These are phyloP conservation scores for Rhizopogon rudus DNA, from an alignment of 768 basidiomycete species.

Conservation along the genomic window DNA sequence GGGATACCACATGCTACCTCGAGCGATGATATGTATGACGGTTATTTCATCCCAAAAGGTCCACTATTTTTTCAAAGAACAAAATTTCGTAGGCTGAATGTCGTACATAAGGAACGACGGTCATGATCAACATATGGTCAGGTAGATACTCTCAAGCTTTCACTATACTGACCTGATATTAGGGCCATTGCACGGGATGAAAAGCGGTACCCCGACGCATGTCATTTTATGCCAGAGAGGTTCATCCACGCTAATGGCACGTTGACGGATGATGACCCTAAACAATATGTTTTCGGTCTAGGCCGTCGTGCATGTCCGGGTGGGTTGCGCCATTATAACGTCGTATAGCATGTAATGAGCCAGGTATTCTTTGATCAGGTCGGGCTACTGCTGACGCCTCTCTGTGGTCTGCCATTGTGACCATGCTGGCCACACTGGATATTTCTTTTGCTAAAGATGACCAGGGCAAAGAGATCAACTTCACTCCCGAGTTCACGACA, in stretches of 20 bases:
- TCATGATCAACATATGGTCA: no score
- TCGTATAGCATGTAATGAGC: no score
- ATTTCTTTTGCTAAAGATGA: constrained; percentile 1
- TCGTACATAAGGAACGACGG: no score
- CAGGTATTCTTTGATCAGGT: background rate
- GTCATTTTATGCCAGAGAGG: no score
- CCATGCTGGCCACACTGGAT: constrained; percentile 1
- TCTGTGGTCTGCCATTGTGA: constrained; percentile 1
- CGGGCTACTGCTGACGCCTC: background rate
- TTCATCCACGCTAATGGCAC: no score
- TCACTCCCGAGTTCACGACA: background rate
- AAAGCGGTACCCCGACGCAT: no score
- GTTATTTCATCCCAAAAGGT: constrained; percentile 26
- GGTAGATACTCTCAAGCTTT: no score
- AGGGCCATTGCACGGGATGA: constrained; percentile 1
- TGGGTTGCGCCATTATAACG: background rate
- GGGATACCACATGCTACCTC: background rate
- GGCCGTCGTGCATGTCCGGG: background rate
- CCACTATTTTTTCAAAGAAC: background rate
- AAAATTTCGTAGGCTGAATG: background rate
- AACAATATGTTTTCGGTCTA: no score
- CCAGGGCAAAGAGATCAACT: constrained; percentile 1
- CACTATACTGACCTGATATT: background rate
- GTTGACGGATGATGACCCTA: no score
- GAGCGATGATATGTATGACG: constrained; percentile 34